Evolutionary conservation across 140 eudicot species (phyloP).

Genomic region (Oenanthe javanica): DNA sequence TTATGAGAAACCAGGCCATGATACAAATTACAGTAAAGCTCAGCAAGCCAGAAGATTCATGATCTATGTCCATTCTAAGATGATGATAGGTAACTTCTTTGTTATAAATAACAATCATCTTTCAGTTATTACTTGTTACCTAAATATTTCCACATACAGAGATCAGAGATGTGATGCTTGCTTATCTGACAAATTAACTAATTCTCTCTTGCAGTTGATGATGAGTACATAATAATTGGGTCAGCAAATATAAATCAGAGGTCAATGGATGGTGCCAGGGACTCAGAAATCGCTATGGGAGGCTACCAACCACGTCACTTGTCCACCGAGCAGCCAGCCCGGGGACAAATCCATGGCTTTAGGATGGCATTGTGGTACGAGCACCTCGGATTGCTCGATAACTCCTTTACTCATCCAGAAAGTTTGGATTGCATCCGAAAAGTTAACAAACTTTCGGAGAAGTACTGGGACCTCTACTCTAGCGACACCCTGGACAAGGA

Average conservation of each 20-base stretch:
- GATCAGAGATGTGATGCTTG: not conserved
- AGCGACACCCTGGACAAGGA: slow-evolving; percentile 31
- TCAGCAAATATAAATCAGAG: slow-evolving; percentile 50
- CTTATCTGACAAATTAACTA: not conserved
- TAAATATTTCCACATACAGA: not conserved
- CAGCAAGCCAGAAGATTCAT: slow-evolving; percentile 48
- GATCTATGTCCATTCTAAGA: slow-evolving; percentile 54
- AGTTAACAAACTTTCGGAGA: slow-evolving; percentile 25
- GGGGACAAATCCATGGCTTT: slow-evolving; percentile 43
- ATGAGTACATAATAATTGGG: slow-evolving; percentile 45
- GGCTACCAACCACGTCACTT: slow-evolving; percentile 43
- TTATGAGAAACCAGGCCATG: slow-evolving; percentile 22
- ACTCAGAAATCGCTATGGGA: slow-evolving; percentile 56
- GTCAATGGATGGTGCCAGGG: slow-evolving; percentile 55
- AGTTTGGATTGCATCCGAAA: slow-evolving; percentile 29
- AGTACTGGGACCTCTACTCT: slow-evolving; percentile 44
- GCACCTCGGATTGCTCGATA: slow-evolving; percentile 38
- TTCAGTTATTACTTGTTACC: too few species aligned
- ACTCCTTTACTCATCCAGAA: slow-evolving; percentile 27
- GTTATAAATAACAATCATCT: not conserved
- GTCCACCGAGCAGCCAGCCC: slow-evolving; percentile 29
- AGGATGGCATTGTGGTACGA: slow-evolving; percentile 53
- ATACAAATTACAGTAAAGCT: slow-evolving; percentile 34
- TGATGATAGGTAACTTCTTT: slow-evolving; percentile 50
- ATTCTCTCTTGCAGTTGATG: slow-evolving; percentile 31